A percentile compares a stretch with the other conserved stretches of the same genome.
Conservation (phyloP, 1,284 basidiomycete genomes). For the Trichosporon ovoides region DNA sequence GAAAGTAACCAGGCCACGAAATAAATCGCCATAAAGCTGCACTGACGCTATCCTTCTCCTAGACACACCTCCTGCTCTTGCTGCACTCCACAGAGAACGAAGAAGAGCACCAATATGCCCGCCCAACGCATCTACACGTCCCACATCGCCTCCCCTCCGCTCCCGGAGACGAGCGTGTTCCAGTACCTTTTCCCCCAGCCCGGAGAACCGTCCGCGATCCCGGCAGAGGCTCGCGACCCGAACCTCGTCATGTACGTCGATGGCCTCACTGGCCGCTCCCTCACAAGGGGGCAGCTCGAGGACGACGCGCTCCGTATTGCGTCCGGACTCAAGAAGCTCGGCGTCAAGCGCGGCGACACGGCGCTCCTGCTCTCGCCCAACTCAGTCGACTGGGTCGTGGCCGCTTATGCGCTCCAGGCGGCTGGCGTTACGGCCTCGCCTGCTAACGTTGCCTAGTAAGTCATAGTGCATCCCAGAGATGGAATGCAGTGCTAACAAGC, state of each 20-base stretch:
- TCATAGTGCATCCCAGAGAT: too few species aligned
- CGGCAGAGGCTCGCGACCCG: slow-evolving; percentile 1
- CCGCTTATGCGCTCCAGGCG: slow-evolving; percentile 55
- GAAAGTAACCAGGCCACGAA: too few species aligned
- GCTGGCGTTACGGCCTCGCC: slow-evolving; percentile 34
- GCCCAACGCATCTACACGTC: slow-evolving; percentile 30
- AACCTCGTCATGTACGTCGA: slow-evolving; percentile 60
- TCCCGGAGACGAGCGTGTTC: slow-evolving; percentile 29
- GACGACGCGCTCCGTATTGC: slow-evolving; percentile 58
- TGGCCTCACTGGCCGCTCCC: slow-evolving; percentile 55
- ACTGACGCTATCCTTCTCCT: too few species aligned
- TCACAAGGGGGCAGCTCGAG: slow-evolving; percentile 58
- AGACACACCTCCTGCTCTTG: background rate
- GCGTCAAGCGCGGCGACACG: slow-evolving; percentile 34
- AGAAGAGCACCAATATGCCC: background rate
- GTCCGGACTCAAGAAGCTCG: slow-evolving; percentile 51
- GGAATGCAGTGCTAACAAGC: background rate
- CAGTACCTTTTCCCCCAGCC: slow-evolving; percentile 14
- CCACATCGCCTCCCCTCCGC: slow-evolving; percentile 21
- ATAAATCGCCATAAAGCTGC: too few species aligned
- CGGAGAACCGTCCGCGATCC: slow-evolving; percentile 4
- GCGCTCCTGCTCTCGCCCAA: slow-evolving; percentile 51
- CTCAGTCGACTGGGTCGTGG: slow-evolving; percentile 59
- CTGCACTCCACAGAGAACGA: too few species aligned
- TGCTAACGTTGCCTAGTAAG: slow-evolving; percentile 44